phyloP scores from a whole-genome alignment of 768 basidiomycete genomes.

The Terana coerulea region DNA sequence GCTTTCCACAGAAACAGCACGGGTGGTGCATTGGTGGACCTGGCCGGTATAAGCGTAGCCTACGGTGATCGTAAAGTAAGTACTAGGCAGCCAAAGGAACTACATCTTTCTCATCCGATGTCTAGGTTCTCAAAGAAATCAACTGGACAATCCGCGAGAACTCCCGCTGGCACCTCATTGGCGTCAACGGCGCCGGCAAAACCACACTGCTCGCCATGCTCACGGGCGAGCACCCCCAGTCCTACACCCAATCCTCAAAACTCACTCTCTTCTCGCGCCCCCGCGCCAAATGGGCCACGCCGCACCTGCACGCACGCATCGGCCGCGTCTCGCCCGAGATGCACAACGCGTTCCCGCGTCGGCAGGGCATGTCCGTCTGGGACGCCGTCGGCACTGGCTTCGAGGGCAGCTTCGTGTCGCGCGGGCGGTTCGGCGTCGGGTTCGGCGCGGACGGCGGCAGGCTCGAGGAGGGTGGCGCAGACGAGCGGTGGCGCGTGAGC shows the following conservation, averaged over 20 bases:
- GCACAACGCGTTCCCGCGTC: conserved; percentile 84
- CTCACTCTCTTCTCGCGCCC: conserved; percentile 60
- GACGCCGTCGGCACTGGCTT: conserved; percentile 88
- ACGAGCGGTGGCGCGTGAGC: conserved; percentile 35
- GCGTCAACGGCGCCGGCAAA: conserved; percentile 93
- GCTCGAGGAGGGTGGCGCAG: conserved; percentile 34
- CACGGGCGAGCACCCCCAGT: conserved; percentile 94
- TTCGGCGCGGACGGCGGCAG: conserved; percentile 37
- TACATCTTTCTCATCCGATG: background rate
- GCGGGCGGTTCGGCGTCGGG: conserved; percentile 42
- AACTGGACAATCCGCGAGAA: conserved; percentile 81
- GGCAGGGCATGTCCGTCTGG: conserved; percentile 62
- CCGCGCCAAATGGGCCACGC: conserved; percentile 64
- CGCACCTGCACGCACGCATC: conserved; percentile 59
- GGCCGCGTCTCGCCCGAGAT: conserved; percentile 89
- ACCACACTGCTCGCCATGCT: conserved; percentile 88
- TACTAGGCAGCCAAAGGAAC: background rate
- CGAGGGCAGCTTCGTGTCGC: conserved; percentile 73
- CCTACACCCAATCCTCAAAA: conserved; percentile 66
- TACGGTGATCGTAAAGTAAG: conserved; percentile 64
- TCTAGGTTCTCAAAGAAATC: conserved; percentile 70
- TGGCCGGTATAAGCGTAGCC: conserved; percentile 64
- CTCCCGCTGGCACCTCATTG: conserved; percentile 87
- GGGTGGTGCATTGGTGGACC: conserved; percentile 48
- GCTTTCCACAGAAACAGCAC: conserved; percentile 8